Base-by-base conservation (phyloP, 139 green algal species). In the Tetradesmus obliquus region DNA sequence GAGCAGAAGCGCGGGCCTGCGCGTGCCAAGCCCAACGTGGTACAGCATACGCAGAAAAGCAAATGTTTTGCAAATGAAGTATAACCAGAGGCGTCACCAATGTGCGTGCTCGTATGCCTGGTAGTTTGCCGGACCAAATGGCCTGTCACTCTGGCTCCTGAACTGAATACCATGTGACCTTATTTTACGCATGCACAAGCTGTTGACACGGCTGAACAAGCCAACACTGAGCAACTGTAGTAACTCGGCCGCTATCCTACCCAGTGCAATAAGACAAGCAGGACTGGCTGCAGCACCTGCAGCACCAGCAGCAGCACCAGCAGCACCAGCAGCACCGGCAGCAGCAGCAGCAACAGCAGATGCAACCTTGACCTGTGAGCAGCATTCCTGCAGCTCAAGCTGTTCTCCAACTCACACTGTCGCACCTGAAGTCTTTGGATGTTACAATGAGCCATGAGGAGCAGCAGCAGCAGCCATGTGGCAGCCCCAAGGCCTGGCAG, bases 401-500 rank as follows among this genome's bases (percentile, higher is more conserved):
- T 76, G 2, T 20, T 24, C 17, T 24, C 2, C 12, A 3, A 76
- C n/a, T 76, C 17, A 7, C n/a, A 19, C 66, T n/a, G 66, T 19
- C n/a, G 66, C 5, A 19, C 66, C 12, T n/a, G 60, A 71, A 6
- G 66, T 17, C 66, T 76, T 0, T 76, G 15, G 66, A n/a, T 17
- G 3, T 20, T 71, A 3, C 66, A 76, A 76, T 76, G 66, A 76
- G 66, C 66, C 74, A 82, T 22, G n/a, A 54, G 15, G 7, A 54
- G 4, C 6, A 82, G 24, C 6, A 82, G 24, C 24, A 53, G 74
- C 66, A 76, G 74, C n/a, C n/a, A 15, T 53, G 24, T 51, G n/a
- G 20, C 66, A 79, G 74, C 55, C 93, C 93, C 6, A 91, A 91
- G 81, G 69, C 82, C 19, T 95, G 93, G 93, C 93, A 95, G 79